A percentile compares a stretch with the other conserved stretches of the same genome.
These are phyloP conservation scores for Eucalyptus curtisii DNA, from an alignment of 345 rosid species.

Conservation along the genomic window DNA sequence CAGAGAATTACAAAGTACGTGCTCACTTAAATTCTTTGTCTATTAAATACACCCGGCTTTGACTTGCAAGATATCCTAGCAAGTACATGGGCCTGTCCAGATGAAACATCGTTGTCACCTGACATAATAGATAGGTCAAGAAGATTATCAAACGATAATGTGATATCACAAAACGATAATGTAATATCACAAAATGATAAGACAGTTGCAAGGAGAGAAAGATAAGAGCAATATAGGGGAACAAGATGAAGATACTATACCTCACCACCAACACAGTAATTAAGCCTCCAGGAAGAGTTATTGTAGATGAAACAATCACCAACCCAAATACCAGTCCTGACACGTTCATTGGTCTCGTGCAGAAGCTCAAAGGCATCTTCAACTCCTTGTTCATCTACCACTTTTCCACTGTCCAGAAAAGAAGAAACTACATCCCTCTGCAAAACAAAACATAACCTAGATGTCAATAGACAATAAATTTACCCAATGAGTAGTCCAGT, in stretches of 20 bases:
- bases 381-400: conserved; percentile 95
- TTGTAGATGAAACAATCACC: conserved; percentile 99
- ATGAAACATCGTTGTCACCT: conserved; percentile 99
- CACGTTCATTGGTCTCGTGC: conserved; percentile 96
- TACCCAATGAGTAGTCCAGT: not conserved
- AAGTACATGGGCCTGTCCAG: conserved; percentile 99
- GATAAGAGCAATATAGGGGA: not conserved
- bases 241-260: conserved; percentile 19
- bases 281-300: conserved; percentile 96
- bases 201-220: not conserved
- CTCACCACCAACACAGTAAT: conserved; percentile 99
- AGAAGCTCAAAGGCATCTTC: conserved; percentile 99
- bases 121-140: not conserved
- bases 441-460: not conserved
- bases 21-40: conserved; percentile 99
- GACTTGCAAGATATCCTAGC: conserved; percentile 93
- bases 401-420: conserved; percentile 80
- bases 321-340: conserved; percentile 98
- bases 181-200: not conserved
- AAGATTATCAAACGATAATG: not conserved
- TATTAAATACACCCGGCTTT: conserved; percentile 91
- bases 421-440: conserved; percentile 92
- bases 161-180: not conserved
- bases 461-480: not conserved
- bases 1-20: not conserved